These are phyloP conservation scores for Micractinium conductrix DNA, from an alignment of 139 green algal genomes.

Conservation along the genomic window DNA sequence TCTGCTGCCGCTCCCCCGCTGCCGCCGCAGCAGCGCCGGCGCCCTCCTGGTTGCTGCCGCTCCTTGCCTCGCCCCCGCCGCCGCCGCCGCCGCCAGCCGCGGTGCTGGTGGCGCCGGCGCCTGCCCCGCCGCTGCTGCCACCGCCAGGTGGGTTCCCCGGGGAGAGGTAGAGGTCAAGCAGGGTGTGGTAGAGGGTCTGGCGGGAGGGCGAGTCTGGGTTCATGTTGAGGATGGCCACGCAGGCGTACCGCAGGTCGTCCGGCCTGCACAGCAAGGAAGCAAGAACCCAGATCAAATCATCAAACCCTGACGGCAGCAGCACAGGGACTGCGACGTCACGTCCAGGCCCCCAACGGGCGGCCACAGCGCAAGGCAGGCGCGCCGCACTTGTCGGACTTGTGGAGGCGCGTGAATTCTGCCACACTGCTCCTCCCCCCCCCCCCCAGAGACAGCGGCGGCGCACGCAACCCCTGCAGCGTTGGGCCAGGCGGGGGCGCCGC, in stretches of 20 bases:
- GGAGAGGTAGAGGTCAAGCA: slow-evolving; percentile 90
- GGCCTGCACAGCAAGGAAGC: slow-evolving; percentile 52
- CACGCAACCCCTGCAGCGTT: too few species aligned
- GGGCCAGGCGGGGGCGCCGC: too few species aligned
- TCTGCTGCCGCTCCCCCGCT: background rate
- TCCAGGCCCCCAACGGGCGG: too few species aligned
- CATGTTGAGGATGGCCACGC: slow-evolving; percentile 75
- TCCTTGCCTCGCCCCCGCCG: background rate
- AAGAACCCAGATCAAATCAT: too few species aligned
- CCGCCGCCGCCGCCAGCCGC: background rate
- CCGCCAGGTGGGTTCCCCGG: too few species aligned
- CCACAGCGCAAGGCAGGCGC: too few species aligned
- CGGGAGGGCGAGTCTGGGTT: slow-evolving; percentile 49
- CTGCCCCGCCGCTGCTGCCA: background rate
- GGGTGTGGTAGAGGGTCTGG: slow-evolving; percentile 80
- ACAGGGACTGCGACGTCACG: too few species aligned
- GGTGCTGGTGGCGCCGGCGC: background rate
- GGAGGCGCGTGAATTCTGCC: too few species aligned
- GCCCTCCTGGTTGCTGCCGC: background rate
- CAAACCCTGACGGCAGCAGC: too few species aligned
- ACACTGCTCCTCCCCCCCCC: too few species aligned
- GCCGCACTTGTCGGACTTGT: too few species aligned
- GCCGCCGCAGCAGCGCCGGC: background rate
- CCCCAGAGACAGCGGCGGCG: too few species aligned
- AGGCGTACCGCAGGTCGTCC: slow-evolving; percentile 63